Conservation (phyloP, 495 filamentous ascomycete genomes). For the Penicillium pulvis region DNA sequence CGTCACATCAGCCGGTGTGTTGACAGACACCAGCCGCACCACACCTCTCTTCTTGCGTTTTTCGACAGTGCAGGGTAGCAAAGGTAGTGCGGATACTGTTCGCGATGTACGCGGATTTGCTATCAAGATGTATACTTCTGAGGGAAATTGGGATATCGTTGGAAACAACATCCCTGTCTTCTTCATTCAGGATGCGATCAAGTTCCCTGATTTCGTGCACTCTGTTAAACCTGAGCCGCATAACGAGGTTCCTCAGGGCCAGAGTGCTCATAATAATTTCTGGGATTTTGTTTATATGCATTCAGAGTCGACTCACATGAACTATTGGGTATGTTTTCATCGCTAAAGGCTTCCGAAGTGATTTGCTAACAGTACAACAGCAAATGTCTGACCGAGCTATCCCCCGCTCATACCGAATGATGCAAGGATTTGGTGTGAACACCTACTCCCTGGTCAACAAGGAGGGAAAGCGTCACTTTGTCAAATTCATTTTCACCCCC, state of each 20-base stretch:
- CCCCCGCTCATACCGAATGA: slow-evolving; percentile 81
- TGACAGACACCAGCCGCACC: slow-evolving; percentile 77
- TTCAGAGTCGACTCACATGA: slow-evolving; percentile 81
- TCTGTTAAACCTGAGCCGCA: slow-evolving; percentile 81
- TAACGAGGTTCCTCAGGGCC: slow-evolving; percentile 67
- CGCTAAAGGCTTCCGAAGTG: neutral
- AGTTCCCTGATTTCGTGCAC: slow-evolving; percentile 74
- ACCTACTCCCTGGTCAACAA: slow-evolving; percentile 75
- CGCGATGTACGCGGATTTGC: slow-evolving; percentile 83
- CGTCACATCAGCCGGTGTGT: slow-evolving; percentile 67
- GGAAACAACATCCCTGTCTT: slow-evolving; percentile 77
- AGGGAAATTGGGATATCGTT: slow-evolving; percentile 68
- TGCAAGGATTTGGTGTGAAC: slow-evolving; percentile 91
- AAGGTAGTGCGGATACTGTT: slow-evolving; percentile 78
- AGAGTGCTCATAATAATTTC: slow-evolving; percentile 65
- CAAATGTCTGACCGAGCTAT: slow-evolving; percentile 78
- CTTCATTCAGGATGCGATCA: slow-evolving; percentile 75
- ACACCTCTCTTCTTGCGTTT: slow-evolving; percentile 83
- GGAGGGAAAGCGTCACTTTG: slow-evolving; percentile 70
- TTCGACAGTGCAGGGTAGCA: slow-evolving; percentile 78
- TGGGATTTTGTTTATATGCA: slow-evolving; percentile 59
- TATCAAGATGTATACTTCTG: slow-evolving; percentile 67
- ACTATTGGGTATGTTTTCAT: slow-evolving; percentile 64
- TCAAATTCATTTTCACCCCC: slow-evolving; percentile 82
- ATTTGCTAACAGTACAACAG: slow-evolving; percentile 28